Conservation (phyloP, 305 asterid genomes). For the Fraxinus xanthoxyloides region DNA sequence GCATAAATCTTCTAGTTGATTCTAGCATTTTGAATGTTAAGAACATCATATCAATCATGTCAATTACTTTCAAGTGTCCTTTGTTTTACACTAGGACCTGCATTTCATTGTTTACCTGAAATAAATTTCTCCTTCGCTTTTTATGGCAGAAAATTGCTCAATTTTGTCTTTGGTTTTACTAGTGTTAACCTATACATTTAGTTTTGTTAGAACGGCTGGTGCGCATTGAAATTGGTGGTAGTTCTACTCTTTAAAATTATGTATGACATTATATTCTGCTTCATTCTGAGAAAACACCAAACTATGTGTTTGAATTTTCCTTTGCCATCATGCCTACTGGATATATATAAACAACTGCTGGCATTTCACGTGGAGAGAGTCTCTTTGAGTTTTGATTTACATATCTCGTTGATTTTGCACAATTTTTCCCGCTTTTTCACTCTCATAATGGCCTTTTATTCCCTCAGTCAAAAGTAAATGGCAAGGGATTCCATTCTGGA, state of each 20-base stretch:
- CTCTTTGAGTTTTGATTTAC: background rate
- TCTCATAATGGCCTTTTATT: background rate
- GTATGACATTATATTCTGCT: background rate
- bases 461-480: constrained; percentile 57
- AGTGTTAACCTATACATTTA: background rate
- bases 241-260: background rate
- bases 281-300: background rate
- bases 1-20: background rate
- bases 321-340: background rate
- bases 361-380: background rate
- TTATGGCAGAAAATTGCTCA: background rate
- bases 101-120: background rate
- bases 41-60: background rate
- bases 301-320: background rate
- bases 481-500: constrained; percentile 40
- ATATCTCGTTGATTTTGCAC: background rate
- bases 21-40: background rate
- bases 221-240: background rate
- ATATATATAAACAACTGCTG: background rate
- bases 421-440: background rate
- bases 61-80: background rate
- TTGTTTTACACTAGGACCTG: background rate
- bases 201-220: background rate
- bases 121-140: background rate
- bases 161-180: background rate